A percentile compares a stretch with the other conserved stretches of the same genome.
phyloP scores from a whole-genome alignment of 371 early-diverging fungal genomes.

The Apophysomyces trapeziformis region DNA sequence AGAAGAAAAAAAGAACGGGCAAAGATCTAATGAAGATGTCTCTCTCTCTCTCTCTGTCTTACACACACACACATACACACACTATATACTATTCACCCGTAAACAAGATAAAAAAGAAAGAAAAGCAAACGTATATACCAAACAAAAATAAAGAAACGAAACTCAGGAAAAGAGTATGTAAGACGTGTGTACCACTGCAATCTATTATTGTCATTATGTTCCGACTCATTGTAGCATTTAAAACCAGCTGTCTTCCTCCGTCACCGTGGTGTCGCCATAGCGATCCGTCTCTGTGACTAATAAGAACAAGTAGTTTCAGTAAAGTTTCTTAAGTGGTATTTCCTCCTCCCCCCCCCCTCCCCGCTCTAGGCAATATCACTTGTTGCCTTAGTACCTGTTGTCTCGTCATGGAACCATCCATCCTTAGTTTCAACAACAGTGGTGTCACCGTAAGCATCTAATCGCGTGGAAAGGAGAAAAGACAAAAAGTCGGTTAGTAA shows the following conservation, averaged over 20 bases:
- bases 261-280: slow-evolving; percentile 38
- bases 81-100: not conserved
- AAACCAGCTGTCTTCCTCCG: slow-evolving; percentile 29
- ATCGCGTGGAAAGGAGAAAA: not conserved
- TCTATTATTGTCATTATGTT: not conserved
- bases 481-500: slow-evolving; percentile 8
- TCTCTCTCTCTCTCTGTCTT: too few relatives aligned
- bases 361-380: not conserved
- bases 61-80: not conserved
- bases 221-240: slow-evolving; percentile 13
- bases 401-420: slow-evolving; percentile 37
- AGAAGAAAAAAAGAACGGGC: slow-evolving; percentile 2
- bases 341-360: not conserved
- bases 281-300: slow-evolving; percentile 33
- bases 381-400: slow-evolving; percentile 24
- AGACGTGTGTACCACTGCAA: slow-evolving; percentile 5
- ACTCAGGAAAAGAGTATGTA: not conserved
- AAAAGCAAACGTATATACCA: not conserved
- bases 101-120: not conserved
- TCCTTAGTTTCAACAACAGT: slow-evolving; percentile 33
- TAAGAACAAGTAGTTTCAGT: not conserved
- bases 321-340: not conserved
- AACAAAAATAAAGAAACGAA: not conserved
- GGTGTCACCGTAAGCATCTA: slow-evolving; percentile 42
- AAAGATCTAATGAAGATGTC: not conserved